phyloP scores from a whole-genome alignment of 257 asterid species.

The Fraxinus quadrangulata region DNA sequence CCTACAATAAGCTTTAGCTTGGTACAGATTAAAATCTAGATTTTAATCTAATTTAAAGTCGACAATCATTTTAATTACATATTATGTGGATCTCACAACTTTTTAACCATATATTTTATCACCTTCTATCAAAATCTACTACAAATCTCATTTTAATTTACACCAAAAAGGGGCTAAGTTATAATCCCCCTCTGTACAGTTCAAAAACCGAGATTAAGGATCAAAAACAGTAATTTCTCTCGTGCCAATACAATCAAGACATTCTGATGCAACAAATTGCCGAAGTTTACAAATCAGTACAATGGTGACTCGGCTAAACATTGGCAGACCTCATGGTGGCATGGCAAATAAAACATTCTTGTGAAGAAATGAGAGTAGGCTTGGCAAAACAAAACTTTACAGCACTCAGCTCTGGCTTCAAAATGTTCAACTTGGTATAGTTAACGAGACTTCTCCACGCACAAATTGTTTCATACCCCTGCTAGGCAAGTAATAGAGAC shows the following conservation, averaged over 20 bases:
- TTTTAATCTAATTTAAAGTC: too few species aligned
- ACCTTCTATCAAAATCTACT: too few species aligned
- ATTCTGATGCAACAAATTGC: slow-evolving; percentile 13
- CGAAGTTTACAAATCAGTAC: slow-evolving; percentile 23
- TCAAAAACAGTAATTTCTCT: not conserved
- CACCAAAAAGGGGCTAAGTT: too few species aligned
- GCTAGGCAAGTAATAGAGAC: not conserved
- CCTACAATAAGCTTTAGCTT: too few species aligned
- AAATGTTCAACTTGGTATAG: slow-evolving; percentile 4
- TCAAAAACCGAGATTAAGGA: not conserved
- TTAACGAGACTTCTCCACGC: not conserved
- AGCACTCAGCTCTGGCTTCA: slow-evolving; percentile 8
- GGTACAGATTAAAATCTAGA: too few species aligned
- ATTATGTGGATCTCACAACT: too few species aligned
- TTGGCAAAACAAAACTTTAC: slow-evolving; percentile 9
- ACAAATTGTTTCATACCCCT: not conserved
- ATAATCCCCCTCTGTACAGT: not conserved
- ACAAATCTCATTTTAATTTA: too few species aligned
- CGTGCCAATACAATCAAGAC: not conserved
- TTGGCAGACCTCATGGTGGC: not conserved
- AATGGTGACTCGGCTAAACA: not conserved
- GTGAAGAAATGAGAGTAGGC: not conserved
- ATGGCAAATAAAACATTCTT: slow-evolving; percentile 12
- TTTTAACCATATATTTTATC: too few species aligned
- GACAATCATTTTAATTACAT: too few species aligned